Base-by-base conservation (phyloP, 2,329 filamentous ascomycete species). In the Pseudodiploospora longispora region DNA sequence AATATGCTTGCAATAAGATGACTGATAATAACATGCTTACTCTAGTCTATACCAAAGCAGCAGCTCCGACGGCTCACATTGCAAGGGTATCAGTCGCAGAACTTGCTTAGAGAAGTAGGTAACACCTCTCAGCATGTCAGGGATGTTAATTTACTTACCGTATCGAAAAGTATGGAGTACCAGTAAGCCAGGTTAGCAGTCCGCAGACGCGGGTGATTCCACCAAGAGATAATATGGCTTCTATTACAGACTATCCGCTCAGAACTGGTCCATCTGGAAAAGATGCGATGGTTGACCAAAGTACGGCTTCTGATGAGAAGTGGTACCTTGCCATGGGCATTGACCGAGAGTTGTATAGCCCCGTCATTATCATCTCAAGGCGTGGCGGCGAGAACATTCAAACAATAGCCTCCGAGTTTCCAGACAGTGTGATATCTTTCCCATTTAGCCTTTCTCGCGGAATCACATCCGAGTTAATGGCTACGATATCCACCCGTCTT, bases 251-350 rank as follows among this genome's bases (percentile, higher is more conserved):
- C 3, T 3, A 19, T 19, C 19, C 19, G 3, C 19, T 19, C 19
- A 19, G 19, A 19, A 19, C 19, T 19, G 3, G 19, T 19, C 19
- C 2, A 19, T 19, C 19, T 19, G 19, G 19, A 2, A 19, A 19
- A 3, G 19, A 19, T 19, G 19, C 19, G 2, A 19, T 19, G 19
- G 19, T 19, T 19, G 19, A 19, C 19, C 19, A 19, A 19, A 19
- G 2, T 19, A 19, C 19, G 19, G 34, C 58, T 6, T 48, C 56
- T 10, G 56, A 57, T 1, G 48, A 62, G 2, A 55, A 63, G 40
- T 74, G 62, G 59, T 69, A 68, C 42, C 40, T 74, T 1, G 59
- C 62, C 6, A 57, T 74, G 39, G 63, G 63, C 0, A 59, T 74
- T 33, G 67, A 73, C 37, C 66, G 70, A 4, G 62, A 68, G n/a